phyloP scores from a whole-genome alignment of 768 basidiomycete species.

The Tremella mesenterica region DNA sequence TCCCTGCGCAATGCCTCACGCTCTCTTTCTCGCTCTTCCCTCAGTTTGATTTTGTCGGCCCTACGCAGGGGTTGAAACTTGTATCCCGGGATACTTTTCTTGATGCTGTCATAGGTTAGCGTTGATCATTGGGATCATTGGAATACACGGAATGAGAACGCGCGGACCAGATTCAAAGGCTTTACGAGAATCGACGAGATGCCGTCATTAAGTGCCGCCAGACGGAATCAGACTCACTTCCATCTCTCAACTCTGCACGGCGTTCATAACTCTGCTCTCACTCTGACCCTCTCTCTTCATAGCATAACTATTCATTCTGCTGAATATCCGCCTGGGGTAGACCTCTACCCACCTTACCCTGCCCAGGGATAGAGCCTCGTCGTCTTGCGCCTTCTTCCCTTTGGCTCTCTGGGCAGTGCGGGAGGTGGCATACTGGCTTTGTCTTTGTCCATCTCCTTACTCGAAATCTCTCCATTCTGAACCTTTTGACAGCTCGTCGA shows the following conservation, averaged over 20 bases:
- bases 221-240: slow-evolving; percentile 37
- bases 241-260: slow-evolving; percentile 30
- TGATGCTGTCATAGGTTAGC: slow-evolving; percentile 29
- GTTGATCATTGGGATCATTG: no score
- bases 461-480: slow-evolving; percentile 1
- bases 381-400: slow-evolving; percentile 24
- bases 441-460: neutral
- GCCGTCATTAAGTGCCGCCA: no score
- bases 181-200: no score
- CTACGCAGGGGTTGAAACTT: slow-evolving; percentile 42
- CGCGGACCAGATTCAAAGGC: no score
- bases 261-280: slow-evolving; percentile 47
- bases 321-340: slow-evolving; percentile 57
- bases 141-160: no score
- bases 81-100: slow-evolving; percentile 36
- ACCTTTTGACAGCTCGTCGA: no score
- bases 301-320: slow-evolving; percentile 55
- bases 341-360: slow-evolving; percentile 41
- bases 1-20: slow-evolving; percentile 21
- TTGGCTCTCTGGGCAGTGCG: slow-evolving; percentile 16
- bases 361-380: slow-evolving; percentile 21
- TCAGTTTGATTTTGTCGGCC: slow-evolving; percentile 32
- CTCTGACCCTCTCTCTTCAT: slow-evolving; percentile 56
- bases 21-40: slow-evolving; percentile 29
- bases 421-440: slow-evolving; percentile 33